Evolutionary conservation across 139 green algal species (phyloP).

Genomic region (Klebsormidium nitens): DNA sequence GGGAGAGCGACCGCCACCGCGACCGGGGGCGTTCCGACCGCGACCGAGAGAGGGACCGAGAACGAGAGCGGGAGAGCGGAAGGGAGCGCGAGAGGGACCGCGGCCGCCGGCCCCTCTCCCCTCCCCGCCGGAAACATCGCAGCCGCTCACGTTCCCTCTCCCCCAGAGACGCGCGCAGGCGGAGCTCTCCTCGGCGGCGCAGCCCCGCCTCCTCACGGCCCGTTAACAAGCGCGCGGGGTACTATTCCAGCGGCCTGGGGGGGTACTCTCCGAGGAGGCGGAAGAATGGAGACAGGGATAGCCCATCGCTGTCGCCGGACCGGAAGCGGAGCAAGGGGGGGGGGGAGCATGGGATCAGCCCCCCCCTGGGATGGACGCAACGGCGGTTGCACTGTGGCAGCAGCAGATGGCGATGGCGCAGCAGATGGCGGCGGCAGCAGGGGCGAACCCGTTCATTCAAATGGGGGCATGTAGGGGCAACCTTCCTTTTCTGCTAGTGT

Average conservation of each 20-base stretch:
- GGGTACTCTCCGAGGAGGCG: slow-evolving; percentile 23
- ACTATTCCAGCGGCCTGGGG: slow-evolving; percentile 4
- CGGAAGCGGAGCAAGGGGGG: too few species aligned
- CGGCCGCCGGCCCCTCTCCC: too few species aligned
- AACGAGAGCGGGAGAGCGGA: slow-evolving; percentile 6
- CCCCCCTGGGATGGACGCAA: not conserved
- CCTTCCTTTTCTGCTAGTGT: not conserved
- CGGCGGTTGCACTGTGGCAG: slow-evolving; percentile 1
- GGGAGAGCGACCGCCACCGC: too few species aligned
- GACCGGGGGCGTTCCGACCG: too few species aligned
- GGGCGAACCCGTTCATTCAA: not conserved
- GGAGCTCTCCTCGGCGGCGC: not conserved
- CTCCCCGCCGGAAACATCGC: not conserved
- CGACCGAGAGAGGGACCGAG: not conserved
- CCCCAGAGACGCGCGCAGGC: not conserved
- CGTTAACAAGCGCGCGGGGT: not conserved
- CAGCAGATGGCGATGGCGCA: not conserved
- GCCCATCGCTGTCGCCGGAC: too few species aligned
- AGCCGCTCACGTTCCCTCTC: not conserved
- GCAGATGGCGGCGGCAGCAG: not conserved
- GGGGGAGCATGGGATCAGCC: not conserved
- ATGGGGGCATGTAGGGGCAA: slow-evolving; percentile 11
- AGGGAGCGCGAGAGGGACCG: too few species aligned
- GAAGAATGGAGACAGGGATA: too few species aligned
- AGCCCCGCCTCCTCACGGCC: not conserved